Conservation (phyloP, 2,329 filamentous ascomycete species). For the Paraphaeosphaeria minitans region DNA sequence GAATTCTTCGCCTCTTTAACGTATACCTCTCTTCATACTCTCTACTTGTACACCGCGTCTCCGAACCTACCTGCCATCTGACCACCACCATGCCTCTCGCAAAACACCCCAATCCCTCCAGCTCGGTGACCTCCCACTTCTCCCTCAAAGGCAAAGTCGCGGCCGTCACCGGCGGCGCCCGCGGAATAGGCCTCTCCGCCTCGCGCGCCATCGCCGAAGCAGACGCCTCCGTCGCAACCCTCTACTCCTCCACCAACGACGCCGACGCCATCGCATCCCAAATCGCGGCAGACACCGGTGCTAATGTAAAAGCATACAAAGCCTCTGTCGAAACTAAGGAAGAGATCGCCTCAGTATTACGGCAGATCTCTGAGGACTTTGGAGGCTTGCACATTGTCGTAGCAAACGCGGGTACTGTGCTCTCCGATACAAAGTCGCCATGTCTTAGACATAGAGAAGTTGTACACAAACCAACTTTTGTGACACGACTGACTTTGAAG, state of each 20-base stretch:
- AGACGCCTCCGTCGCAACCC: constrained; percentile 46
- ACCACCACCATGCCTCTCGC: constrained; percentile 29
- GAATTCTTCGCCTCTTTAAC: neutral
- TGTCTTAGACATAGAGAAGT: too few species aligned
- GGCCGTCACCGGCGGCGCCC: constrained; percentile 48
- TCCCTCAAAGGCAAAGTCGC: constrained; percentile 42
- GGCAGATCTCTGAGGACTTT: constrained; percentile 40
- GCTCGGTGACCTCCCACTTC: constrained; percentile 16
- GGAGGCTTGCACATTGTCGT: constrained; percentile 48
- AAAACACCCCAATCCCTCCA: constrained; percentile 13
- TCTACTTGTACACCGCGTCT: neutral
- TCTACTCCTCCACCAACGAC: constrained; percentile 23
- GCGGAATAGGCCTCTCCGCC: constrained; percentile 59
- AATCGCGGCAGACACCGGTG: constrained; percentile 20
- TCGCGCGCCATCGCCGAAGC: constrained; percentile 38
- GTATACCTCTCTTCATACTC: neutral
- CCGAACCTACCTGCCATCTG: neutral
- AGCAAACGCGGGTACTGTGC: constrained; percentile 49
- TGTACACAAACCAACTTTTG: too few species aligned
- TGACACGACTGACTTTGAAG: too few species aligned
- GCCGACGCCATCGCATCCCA: constrained; percentile 19
- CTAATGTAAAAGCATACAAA: constrained; percentile 22
- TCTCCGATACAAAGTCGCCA: too few species aligned
- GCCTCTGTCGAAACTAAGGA: constrained; percentile 20
- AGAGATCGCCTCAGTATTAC: constrained; percentile 17